These are phyloP conservation scores for Pyricularia sp. DNA, from an alignment of 2,329 filamentous ascomycete species.

Conservation along the genomic window DNA sequence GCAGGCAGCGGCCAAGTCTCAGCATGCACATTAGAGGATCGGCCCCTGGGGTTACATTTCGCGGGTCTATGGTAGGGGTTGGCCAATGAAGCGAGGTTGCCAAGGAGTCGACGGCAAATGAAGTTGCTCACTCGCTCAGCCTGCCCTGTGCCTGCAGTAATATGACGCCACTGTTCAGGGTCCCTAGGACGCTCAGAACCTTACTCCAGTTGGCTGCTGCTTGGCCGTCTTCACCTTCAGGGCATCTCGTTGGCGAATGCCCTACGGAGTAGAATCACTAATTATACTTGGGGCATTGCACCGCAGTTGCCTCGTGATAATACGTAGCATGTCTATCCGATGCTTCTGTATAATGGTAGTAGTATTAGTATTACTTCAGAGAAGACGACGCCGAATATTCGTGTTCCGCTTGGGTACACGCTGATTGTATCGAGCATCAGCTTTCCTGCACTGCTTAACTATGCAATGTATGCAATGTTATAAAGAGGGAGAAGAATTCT, in stretches of 20 bases:
- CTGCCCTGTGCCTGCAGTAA: background rate
- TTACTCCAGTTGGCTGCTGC: background rate
- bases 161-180: background rate
- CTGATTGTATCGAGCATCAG: background rate
- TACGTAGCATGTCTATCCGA: background rate
- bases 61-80: background rate
- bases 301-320: too few species aligned
- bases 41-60: background rate
- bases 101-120: background rate
- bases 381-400: background rate
- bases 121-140: background rate
- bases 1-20: background rate
- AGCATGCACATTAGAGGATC: background rate
- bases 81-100: background rate
- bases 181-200: background rate
- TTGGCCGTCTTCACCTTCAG: background rate
- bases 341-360: background rate
- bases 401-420: background rate
- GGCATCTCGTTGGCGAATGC: too few species aligned
- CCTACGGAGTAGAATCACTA: too few species aligned
- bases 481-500: background rate
- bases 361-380: background rate
- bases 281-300: too few species aligned
- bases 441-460: background rate
- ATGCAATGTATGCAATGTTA: background rate